These are phyloP conservation scores for Solanum hybrid DNA, from an alignment of 305 asterid species.

Conservation along the genomic window DNA sequence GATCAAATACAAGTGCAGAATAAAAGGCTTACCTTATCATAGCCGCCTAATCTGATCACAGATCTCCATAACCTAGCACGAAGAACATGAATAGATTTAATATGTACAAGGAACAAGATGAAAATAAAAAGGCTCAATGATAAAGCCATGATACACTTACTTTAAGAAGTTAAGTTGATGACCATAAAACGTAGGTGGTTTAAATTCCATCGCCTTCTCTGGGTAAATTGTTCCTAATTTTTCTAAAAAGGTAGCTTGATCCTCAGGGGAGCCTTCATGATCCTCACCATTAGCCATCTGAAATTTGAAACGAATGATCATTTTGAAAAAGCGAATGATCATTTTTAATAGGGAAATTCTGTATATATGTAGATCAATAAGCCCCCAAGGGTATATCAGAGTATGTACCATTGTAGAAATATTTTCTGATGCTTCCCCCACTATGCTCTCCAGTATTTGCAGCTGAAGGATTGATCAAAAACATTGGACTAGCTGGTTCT, in stretches of 20 bases:
- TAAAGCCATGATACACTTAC: conserved; percentile 27
- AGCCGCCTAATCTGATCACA: conserved; percentile 26
- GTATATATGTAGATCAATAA: no score
- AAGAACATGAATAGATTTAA: not conserved
- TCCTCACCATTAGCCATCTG: conserved; percentile 53
- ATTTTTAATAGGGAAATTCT: no score
- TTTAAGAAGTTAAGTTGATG: conserved; percentile 18
- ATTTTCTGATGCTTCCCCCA: no score
- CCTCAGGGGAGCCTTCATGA: not conserved
- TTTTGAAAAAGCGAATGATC: no score
- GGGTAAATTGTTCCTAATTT: not conserved
- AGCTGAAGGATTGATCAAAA: no score
- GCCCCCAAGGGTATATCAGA: no score
- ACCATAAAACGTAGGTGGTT: not conserved
- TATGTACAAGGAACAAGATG: not conserved
- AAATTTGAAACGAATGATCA: no score
- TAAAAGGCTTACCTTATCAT: not conserved
- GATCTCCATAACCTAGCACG: conserved; percentile 75
- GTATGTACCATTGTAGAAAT: no score
- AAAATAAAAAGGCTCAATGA: not conserved
- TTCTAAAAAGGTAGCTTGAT: not conserved
- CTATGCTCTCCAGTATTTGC: no score
- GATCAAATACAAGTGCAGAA: not conserved
- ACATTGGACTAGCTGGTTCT: no score
- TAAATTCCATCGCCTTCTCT: not conserved